phyloP scores from a whole-genome alignment of 768 basidiomycete species.

The Saitozyma sp. region DNA sequence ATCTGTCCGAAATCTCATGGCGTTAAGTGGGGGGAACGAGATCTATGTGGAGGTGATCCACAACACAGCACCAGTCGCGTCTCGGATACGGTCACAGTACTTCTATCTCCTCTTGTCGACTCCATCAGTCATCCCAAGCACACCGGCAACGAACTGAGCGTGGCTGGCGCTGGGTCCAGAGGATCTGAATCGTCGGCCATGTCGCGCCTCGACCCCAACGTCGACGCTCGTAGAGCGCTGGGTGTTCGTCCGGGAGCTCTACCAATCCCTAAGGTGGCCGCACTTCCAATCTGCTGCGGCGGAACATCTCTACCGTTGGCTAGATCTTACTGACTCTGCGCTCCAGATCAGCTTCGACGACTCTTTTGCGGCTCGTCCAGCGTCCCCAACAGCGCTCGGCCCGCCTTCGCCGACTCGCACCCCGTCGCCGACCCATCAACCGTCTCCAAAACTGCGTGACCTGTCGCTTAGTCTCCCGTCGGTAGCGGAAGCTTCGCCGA shows the following conservation, averaged over 20 bases:
- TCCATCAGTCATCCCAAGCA: too few species aligned
- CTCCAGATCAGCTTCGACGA: not conserved
- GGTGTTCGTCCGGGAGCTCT: constrained; percentile 16
- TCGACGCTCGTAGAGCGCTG: constrained; percentile 15
- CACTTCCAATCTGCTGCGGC: not conserved
- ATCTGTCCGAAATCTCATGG: too few species aligned
- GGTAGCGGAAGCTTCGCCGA: constrained; percentile 13
- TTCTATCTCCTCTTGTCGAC: too few species aligned
- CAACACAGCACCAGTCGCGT: too few species aligned
- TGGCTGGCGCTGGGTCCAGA: too few species aligned
- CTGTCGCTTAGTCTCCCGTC: constrained; percentile 18
- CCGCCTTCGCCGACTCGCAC: constrained; percentile 2
- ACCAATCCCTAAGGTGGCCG: constrained; percentile 7
- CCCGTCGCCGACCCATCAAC: constrained; percentile 7
- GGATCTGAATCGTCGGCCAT: too few species aligned
- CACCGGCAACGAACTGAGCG: too few species aligned
- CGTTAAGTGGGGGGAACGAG: too few species aligned
- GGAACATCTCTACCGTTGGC: not conserved
- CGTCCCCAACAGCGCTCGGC: not conserved
- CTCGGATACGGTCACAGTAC: too few species aligned
- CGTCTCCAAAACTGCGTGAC: constrained; percentile 16
- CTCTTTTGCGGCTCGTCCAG: not conserved
- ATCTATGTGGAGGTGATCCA: too few species aligned
- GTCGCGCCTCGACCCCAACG: not conserved
- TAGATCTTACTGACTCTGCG: not conserved